Evolutionary conservation across 2,329 filamentous ascomycete species (phyloP).

Genomic region (Davidsoniella virescens): DNA sequence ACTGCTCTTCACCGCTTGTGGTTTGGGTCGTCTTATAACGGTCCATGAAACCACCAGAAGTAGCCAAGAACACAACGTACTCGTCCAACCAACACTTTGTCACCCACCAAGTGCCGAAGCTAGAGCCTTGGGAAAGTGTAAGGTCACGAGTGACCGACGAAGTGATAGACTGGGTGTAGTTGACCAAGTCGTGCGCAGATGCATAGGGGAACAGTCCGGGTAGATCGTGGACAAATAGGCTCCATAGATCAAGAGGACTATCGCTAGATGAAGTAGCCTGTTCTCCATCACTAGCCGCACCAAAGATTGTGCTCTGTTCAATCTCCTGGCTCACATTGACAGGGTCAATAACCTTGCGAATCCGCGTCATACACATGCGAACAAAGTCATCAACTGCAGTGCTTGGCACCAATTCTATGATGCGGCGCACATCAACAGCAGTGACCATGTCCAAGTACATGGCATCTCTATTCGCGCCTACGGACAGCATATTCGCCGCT

Average conservation of each 20-base stretch:
- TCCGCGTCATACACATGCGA: slow-evolving; percentile 45
- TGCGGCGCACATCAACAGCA: slow-evolving; percentile 44
- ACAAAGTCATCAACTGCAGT: slow-evolving; percentile 51
- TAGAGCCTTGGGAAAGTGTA: slow-evolving; percentile 60
- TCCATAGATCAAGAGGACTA: slow-evolving; percentile 65
- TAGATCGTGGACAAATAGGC: slow-evolving; percentile 52
- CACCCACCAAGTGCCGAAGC: slow-evolving; percentile 87
- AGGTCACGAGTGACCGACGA: slow-evolving; percentile 68
- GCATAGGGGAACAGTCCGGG: slow-evolving; percentile 59
- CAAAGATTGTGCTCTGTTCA: slow-evolving; percentile 44
- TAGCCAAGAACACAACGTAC: slow-evolving; percentile 78
- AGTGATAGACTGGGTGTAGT: slow-evolving; percentile 59
- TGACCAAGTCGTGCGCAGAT: slow-evolving; percentile 54
- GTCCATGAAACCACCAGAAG: slow-evolving; percentile 75
- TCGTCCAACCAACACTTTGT: slow-evolving; percentile 93
- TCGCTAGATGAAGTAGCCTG: slow-evolving; percentile 13
- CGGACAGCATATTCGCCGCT: slow-evolving; percentile 80
- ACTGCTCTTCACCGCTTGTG: neutral
- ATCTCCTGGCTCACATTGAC: slow-evolving; percentile 48
- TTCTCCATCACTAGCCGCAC: slow-evolving; percentile 25
- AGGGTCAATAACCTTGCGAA: slow-evolving; percentile 55
- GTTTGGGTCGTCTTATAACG: slow-evolving; percentile 27
- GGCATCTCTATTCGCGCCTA: slow-evolving; percentile 74
- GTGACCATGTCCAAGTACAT: slow-evolving; percentile 90
- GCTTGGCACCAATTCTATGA: slow-evolving; percentile 46